Evolutionary conservation across 306 rosid genomes (phyloP).

Genomic region (Rosa lucieae): DNA sequence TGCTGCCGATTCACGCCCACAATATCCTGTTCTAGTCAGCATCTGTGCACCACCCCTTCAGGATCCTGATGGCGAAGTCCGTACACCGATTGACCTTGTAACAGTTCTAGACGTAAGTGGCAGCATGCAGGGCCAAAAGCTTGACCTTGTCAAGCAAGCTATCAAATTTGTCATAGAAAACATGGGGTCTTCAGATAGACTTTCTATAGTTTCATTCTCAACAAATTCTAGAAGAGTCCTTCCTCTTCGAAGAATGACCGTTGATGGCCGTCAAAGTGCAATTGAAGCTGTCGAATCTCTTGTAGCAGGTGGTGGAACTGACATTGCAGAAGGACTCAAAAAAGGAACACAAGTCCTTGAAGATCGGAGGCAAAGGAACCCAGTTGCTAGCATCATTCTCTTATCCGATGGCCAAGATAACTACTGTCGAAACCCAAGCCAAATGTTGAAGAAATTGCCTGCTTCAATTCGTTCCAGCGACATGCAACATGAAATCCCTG

Average conservation of each 20-base stretch:
- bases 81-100: slow-evolving; percentile 25
- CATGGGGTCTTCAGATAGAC: slow-evolving; percentile 25
- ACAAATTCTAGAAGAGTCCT: slow-evolving; percentile 8
- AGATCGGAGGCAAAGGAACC: slow-evolving; percentile 26
- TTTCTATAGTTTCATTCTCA: slow-evolving; percentile 28
- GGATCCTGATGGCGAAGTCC: not conserved
- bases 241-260: slow-evolving; percentile 26
- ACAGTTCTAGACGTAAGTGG: slow-evolving; percentile 35
- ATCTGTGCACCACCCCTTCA: not conserved
- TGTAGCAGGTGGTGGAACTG: not conserved
- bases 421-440: not conserved
- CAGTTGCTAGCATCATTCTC: slow-evolving; percentile 25
- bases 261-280: not conserved
- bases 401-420: slow-evolving; percentile 33
- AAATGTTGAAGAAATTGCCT: not conserved
- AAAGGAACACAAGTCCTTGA: slow-evolving; percentile 22
- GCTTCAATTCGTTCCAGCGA: not conserved
- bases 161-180: slow-evolving; percentile 29
- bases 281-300: not conserved
- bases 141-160: slow-evolving; percentile 19
- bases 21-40: not conserved
- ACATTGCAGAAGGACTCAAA: slow-evolving; percentile 12
- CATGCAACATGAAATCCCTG: slow-evolving; percentile 3
- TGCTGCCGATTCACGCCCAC: not conserved
- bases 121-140: slow-evolving; percentile 34